Percentiles rank a stretch among this genome's conserved stretches.
Evolutionary conservation across 208 protist genomes (phyloP).

Genomic region (Trypanosoma melophagium): DNA sequence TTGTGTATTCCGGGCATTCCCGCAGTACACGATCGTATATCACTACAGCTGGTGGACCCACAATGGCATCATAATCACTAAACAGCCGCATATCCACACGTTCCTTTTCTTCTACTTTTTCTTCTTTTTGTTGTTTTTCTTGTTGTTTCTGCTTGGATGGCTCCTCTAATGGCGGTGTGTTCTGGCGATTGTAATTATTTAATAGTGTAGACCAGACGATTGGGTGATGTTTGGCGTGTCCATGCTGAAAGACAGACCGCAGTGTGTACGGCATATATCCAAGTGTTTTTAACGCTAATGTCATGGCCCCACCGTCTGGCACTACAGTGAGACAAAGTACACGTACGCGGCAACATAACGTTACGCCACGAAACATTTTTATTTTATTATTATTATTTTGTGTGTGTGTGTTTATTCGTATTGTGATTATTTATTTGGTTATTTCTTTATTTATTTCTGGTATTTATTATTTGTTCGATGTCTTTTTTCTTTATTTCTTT

Average conservation of each 20-base stretch:
- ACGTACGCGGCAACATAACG: conserved; percentile 31
- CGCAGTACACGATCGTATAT: conserved; percentile 58
- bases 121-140: background rate
- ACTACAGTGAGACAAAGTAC: conserved; percentile 74
- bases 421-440: too few species aligned
- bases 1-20: conserved; percentile 68
- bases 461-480: too few species aligned
- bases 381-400: too few species aligned
- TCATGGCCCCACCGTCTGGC: conserved; percentile 58
- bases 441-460: too few species aligned
- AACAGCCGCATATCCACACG: conserved; percentile 41
- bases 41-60: conserved; percentile 55
- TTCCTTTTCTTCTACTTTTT: conserved; percentile 12
- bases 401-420: too few species aligned
- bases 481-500: too few species aligned
- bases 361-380: conserved; percentile 16
- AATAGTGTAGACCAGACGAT: conserved; percentile 52
- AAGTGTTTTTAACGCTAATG: conserved; percentile 44
- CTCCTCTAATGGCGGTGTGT: background rate
- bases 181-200: background rate
- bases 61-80: conserved; percentile 50
- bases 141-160: background rate
- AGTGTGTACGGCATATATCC: conserved; percentile 78
- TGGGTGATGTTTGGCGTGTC: conserved; percentile 48
- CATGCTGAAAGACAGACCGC: conserved; percentile 44